Evolutionary conservation across 257 asterid genomes (phyloP), one percentile per base, ranked within the genome.

Genomic region (Ilex aquifolium): DNA sequence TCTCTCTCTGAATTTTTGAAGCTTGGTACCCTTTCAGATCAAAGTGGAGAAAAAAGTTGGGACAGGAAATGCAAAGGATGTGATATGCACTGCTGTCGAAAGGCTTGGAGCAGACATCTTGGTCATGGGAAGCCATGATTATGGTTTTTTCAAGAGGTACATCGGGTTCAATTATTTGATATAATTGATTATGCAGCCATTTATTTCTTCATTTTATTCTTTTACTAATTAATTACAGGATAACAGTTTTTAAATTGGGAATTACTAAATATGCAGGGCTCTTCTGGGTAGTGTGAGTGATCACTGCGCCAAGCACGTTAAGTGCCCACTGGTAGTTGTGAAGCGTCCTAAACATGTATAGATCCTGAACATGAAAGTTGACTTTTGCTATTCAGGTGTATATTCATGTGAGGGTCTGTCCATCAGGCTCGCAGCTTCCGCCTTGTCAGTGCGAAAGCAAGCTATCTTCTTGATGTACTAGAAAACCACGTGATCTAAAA

Each of bases 111-210:
- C 92, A 6, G 88, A 85, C 63, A 68, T 84, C 21, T 62, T 87
- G 30, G 95, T 85, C 68, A 72, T 87, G 85, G 95, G 91, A 46
- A 76, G 83, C 69, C 92, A 87, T 66, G 84, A 81, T 50, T 87
- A 84, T 70, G 92, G 95, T 62, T 75, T 82, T 77, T 74, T 87
- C 74, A 87, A 87, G 63, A 84, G 92, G 95, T 87, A 65, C 57
- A 27, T 8, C 42, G 5, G 42, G 42, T 8, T 36, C 5, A 36
- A 1, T 36, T 36, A 36, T 36, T 36, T 36, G 8, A 4, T 36
- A 11, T 49, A 49, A 49, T 49, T 49, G 17, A 49, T 44, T 44
- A 13, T 44, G 13, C 13, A 44, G 50, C 50, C 10, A 49, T 12
- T 49, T 49, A 11, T 49, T 49, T 49, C 17, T 49, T 49, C 6